Evolutionary conservation across 441 rosid genomes (phyloP).

Genomic region (Oxalis stricta): DNA sequence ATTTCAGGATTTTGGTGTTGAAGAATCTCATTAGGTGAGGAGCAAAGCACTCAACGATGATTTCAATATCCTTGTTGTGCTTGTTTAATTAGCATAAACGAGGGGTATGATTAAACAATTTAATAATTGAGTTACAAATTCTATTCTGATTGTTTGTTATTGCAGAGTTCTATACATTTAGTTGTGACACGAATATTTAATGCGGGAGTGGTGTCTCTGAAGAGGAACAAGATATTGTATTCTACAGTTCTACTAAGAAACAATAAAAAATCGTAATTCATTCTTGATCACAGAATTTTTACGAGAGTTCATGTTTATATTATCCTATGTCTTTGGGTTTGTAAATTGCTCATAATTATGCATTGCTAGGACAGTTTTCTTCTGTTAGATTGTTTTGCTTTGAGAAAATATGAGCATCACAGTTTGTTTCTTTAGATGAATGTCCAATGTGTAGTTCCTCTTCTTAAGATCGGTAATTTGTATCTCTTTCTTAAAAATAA

Average conservation of each 20-base stretch:
- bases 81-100: background rate
- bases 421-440: background rate
- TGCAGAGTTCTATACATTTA: too few relatives aligned
- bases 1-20: background rate
- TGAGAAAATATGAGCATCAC: background rate
- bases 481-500: slow-evolving; percentile 14
- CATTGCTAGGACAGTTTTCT: background rate
- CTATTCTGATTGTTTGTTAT: too few relatives aligned
- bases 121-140: background rate
- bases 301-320: too few relatives aligned
- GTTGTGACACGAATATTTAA: too few relatives aligned
- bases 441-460: background rate
- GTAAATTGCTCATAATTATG: background rate
- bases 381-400: background rate
- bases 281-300: too few relatives aligned
- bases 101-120: background rate
- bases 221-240: too few relatives aligned
- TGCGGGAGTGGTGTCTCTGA: too few relatives aligned
- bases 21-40: background rate
- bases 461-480: slow-evolving; percentile 6
- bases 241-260: background rate
- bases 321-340: background rate
- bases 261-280: too few relatives aligned
- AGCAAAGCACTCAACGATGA: background rate
- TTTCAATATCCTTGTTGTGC: background rate